Evolutionary conservation across 1,139 yeast genomes (phyloP).

Genomic region (Protomyces macrosporus): DNA sequence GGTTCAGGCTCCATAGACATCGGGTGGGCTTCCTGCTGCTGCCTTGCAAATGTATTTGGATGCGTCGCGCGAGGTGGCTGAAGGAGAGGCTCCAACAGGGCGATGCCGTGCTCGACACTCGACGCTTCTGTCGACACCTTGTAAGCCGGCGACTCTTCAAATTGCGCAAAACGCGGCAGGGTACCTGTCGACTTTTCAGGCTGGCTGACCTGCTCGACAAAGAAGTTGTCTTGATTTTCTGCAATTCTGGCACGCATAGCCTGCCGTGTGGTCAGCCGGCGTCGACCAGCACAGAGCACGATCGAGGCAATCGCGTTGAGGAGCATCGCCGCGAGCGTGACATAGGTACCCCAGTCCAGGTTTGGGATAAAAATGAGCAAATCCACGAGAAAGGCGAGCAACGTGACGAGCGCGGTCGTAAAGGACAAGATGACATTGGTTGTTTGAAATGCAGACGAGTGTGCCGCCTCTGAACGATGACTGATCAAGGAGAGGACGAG

Average conservation of each 20-base stretch:
- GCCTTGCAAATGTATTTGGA: no score
- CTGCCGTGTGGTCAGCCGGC: constrained; percentile 49
- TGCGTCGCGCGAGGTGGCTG: no score
- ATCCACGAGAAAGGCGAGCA: constrained; percentile 53
- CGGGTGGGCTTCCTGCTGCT: no score
- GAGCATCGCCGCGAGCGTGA: constrained; percentile 46
- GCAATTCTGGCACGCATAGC: constrained; percentile 38
- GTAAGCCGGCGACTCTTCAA: constrained; percentile 3
- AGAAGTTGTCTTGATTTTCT: constrained; percentile 30
- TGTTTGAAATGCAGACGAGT: constrained; percentile 41
- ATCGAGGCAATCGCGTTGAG: constrained; percentile 43
- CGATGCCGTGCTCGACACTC: background rate
- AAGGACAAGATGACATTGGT: constrained; percentile 44
- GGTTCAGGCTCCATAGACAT: no score
- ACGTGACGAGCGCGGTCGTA: constrained; percentile 47
- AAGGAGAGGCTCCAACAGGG: background rate
- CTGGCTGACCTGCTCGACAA: background rate
- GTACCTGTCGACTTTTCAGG: constrained; percentile 16
- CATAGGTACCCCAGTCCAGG: constrained; percentile 55
- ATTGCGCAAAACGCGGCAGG: constrained; percentile 13
- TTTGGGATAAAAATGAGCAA: constrained; percentile 51
- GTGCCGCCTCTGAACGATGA: constrained; percentile 42
- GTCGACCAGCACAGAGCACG: constrained; percentile 48
- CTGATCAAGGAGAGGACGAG: constrained; percentile 41
- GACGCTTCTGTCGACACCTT: background rate